phyloP scores from a whole-genome alignment of 1,284 basidiomycete species.

The Tremellales sp. region DNA sequence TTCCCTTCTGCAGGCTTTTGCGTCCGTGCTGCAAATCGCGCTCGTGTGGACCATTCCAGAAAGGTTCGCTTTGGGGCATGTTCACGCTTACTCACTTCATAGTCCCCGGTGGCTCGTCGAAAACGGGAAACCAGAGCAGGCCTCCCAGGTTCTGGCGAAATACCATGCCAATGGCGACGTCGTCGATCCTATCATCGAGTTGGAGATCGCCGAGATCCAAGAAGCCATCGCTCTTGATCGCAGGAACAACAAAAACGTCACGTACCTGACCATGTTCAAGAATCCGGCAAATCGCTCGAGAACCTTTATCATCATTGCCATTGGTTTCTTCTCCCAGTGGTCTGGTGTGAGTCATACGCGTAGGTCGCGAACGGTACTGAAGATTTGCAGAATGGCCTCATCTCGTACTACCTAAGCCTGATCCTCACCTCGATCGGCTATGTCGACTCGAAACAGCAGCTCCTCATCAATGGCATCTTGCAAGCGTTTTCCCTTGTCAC shows the following conservation, averaged over 20 bases:
- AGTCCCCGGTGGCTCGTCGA: slow-evolving; percentile 65
- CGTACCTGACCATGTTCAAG: slow-evolving; percentile 18
- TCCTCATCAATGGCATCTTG: slow-evolving; percentile 67
- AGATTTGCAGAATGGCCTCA: slow-evolving; percentile 57
- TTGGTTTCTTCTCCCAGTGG: slow-evolving; percentile 42
- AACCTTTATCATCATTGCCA: slow-evolving; percentile 32
- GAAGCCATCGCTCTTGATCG: slow-evolving; percentile 42
- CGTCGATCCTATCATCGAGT: slow-evolving; percentile 45
- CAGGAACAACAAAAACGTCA: slow-evolving; percentile 16
- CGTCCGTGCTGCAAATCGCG: slow-evolving; percentile 58
- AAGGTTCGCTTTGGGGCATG: too few relatives aligned
- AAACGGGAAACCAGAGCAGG: slow-evolving; percentile 54
- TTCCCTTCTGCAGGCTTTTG: slow-evolving; percentile 62
- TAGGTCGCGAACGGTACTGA: slow-evolving; percentile 11
- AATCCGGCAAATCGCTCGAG: slow-evolving; percentile 22
- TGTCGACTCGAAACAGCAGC: slow-evolving; percentile 42
- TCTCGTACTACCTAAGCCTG: slow-evolving; percentile 64
- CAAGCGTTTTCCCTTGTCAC: slow-evolving; percentile 32
- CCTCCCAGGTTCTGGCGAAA: slow-evolving; percentile 56
- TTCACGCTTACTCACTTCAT: too few relatives aligned
- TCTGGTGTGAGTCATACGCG: slow-evolving; percentile 12
- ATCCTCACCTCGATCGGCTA: slow-evolving; percentile 66
- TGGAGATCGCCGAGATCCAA: slow-evolving; percentile 49
- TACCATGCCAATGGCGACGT: slow-evolving; percentile 56
- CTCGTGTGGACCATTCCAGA: slow-evolving; percentile 63